Percentiles rank a stretch among this genome's conserved stretches.
Evolutionary conservation across 2,329 filamentous ascomycete species (phyloP).

Genomic region (Aureobasidium sp.): DNA sequence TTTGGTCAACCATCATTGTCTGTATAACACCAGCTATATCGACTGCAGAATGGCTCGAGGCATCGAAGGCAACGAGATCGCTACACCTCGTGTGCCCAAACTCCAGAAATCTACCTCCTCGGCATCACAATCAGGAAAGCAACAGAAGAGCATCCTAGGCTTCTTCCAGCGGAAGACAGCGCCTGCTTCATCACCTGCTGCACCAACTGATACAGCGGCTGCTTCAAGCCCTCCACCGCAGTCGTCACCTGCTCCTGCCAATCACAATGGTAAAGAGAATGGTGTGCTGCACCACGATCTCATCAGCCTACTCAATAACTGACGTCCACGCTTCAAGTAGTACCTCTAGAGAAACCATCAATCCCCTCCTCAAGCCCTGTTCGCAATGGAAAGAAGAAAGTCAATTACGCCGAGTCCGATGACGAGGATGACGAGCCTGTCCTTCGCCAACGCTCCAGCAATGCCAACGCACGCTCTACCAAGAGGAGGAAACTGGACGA

Average conservation of each 20-base stretch:
- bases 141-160: conserved; percentile 64
- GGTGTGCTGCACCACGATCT: conserved; percentile 34
- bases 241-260: conserved; percentile 47
- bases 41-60: conserved; percentile 35
- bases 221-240: conserved; percentile 60
- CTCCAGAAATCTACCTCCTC: conserved; percentile 42
- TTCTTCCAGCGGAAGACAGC: conserved; percentile 62
- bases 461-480: conserved; percentile 36
- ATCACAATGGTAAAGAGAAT: conserved; percentile 48
- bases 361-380: conserved; percentile 63
- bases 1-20: neutral
- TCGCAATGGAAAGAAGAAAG: conserved; percentile 64
- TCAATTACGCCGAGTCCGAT: conserved; percentile 82
- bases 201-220: conserved; percentile 73
- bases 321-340: neutral
- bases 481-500: conserved; percentile 59
- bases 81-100: conserved; percentile 36
- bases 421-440: conserved; percentile 69
- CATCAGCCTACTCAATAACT: conserved; percentile 30
- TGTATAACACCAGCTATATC: neutral
- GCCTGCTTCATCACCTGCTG: conserved; percentile 35
- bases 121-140: conserved; percentile 41
- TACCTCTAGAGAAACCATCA: neutral
- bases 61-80: conserved; percentile 42
- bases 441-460: conserved; percentile 50